A percentile compares a stretch with the other conserved stretches of the same genome.
Conservation (phyloP, 106 monocot species). For the Phalaenopsis aphrodite region DNA sequence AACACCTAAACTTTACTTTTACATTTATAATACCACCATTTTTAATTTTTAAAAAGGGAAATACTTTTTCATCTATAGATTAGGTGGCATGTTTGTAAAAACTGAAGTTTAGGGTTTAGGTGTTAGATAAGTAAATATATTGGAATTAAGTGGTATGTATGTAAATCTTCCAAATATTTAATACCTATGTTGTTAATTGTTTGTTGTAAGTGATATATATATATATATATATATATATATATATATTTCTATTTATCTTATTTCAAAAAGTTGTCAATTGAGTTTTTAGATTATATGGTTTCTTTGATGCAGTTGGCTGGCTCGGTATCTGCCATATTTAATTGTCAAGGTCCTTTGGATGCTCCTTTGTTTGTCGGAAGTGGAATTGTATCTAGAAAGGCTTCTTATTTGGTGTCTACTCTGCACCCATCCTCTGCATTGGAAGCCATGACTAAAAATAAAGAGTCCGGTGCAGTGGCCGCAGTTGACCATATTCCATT, state of each 20-base stretch:
- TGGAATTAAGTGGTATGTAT: no score
- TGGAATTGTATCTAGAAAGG: conserved; percentile 83
- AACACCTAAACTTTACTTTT: no score
- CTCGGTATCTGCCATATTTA: conserved; percentile 85
- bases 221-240: neutral
- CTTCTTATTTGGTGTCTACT: conserved; percentile 35
- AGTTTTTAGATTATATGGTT: neutral
- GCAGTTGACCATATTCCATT: conserved; percentile 93
- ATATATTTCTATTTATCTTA: neutral
- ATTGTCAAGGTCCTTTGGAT: conserved; percentile 96
- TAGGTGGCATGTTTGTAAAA: no score
- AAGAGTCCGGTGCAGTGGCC: conserved; percentile 95
- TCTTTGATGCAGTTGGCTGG: conserved; percentile 73
- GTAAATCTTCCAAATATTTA: neutral
- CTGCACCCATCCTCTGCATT: conserved; percentile 59
- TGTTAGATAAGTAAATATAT: no score
- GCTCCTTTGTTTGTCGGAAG: conserved; percentile 96
- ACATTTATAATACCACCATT: no score
- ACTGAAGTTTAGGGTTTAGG: no score
- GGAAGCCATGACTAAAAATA: conserved; percentile 75
- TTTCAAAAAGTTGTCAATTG: neutral
- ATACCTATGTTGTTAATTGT: neutral
- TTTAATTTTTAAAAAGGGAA: no score
- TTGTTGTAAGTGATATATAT: neutral
- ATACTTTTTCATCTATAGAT: no score